Percentiles rank a stretch among this genome's conserved stretches.
These are phyloP conservation scores for Populus ilicifolia DNA, from an alignment of 345 rosid genomes.

Conservation along the genomic window DNA sequence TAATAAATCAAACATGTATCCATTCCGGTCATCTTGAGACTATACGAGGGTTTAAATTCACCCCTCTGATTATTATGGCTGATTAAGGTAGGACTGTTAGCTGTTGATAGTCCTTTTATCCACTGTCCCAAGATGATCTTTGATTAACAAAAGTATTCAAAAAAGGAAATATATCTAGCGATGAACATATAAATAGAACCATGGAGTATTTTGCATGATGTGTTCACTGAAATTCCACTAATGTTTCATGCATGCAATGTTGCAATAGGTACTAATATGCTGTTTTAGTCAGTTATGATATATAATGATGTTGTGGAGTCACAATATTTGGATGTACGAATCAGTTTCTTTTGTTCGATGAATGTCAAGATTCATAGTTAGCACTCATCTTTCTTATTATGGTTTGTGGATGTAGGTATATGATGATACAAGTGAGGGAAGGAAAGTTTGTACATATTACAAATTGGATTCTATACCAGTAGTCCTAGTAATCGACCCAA, in stretches of 20 bases:
- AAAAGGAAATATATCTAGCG: background rate
- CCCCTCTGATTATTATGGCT: background rate
- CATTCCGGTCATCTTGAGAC: background rate
- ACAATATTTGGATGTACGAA: background rate
- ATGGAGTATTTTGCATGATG: background rate
- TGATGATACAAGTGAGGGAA: constrained; percentile 89
- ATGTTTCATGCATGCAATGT: background rate
- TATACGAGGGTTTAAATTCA: background rate
- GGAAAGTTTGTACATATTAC: constrained; percentile 89
- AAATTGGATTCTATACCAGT: constrained; percentile 79
- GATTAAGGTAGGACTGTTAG: background rate
- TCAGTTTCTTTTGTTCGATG: background rate
- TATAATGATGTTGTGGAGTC: background rate
- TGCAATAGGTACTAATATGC: background rate
- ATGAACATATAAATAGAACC: background rate
- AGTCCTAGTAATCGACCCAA: constrained; percentile 88
- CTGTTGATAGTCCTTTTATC: background rate
- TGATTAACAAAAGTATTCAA: background rate
- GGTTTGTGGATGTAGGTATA: constrained; percentile 46
- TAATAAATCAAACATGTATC: background rate
- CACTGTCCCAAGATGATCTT: background rate
- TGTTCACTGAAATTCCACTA: background rate
- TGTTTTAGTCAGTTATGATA: background rate
- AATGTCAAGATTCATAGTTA: background rate
- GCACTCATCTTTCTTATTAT: background rate